Conservation (phyloP, 495 filamentous ascomycete species). For the Annulohypoxylon bovei region DNA sequence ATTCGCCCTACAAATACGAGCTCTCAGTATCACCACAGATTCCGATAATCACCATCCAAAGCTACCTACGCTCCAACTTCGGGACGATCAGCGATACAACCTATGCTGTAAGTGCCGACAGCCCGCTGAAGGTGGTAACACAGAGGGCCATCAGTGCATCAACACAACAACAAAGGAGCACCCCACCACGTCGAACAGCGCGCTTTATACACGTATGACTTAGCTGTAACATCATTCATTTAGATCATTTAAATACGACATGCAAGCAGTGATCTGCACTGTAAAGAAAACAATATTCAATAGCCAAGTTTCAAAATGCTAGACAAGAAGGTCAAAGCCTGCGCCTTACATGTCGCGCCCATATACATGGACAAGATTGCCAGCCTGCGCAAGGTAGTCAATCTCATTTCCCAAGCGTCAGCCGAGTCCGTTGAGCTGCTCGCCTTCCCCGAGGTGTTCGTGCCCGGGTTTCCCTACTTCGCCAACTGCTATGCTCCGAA, state of each 20-base stretch:
- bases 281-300: neutral
- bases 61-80: neutral
- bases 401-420: slow-evolving; percentile 44
- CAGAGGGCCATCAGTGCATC: neutral
- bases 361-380: slow-evolving; percentile 50
- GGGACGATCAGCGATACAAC: neutral
- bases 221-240: neutral
- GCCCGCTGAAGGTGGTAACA: slow-evolving; percentile 17
- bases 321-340: slow-evolving; percentile 46
- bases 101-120: slow-evolving; percentile 13
- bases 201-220: neutral
- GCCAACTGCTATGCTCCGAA: slow-evolving; percentile 49
- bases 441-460: slow-evolving; percentile 51
- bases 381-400: slow-evolving; percentile 45
- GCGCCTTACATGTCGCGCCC: slow-evolving; percentile 49
- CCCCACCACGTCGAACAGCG: neutral
- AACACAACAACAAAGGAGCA: neutral
- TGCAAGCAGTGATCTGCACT: neutral
- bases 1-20: neutral
- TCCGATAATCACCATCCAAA: neutral
- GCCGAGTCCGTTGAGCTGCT: slow-evolving; percentile 43
- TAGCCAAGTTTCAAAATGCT: slow-evolving; percentile 9
- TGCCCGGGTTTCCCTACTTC: slow-evolving; percentile 52
- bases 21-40: neutral
- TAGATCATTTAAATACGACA: neutral